Base-by-base conservation (phyloP, 129 eudicot species). In the Heracleum sosnowskyi region DNA sequence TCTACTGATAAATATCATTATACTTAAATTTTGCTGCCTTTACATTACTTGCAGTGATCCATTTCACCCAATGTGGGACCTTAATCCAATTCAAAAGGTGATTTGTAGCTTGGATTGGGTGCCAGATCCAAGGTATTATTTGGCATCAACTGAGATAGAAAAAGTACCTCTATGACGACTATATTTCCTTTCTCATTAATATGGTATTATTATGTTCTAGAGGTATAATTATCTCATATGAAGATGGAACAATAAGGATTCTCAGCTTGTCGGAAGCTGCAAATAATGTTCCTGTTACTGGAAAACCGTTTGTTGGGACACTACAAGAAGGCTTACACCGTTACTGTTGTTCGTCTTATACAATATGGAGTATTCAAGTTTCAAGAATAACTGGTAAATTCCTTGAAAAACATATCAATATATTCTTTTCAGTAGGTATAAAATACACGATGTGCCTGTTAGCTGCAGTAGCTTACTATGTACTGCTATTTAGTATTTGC, bases 91-190 rank as follows among this genome's bases (percentile, higher is more conserved):
- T 44, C 90, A 85, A 63, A 84, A 81, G 81, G 78, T 79, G 53
- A 78, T 87, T 63, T 86, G 80, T 78, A 82, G 93, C 85, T 77
- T 95, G 85, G 98, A 95, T 80, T 95, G 98, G 98, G 69, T 86
- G n/a, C 89, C 90, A 31, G 88, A 95, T 87, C 98, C 96, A 78
- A 90, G 92, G 98, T 94, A 86, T 64, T 39, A 39, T 35, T 33
- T 37, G 51, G 51, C 45, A 63, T 72, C 77, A 78, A 26, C 76
- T 66, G 34, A 28, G 42, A 11, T 33, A 28, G 47, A 77, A 24
- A 20, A 37, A 40, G 73, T 28, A 24, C 24, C 42, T 35, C 37
- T 60, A 16, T 77, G 15, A 2, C 44, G 4, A n/a, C 29, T 39
- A 2, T 64, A 13, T 33, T 16, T 15, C 57, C 60, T 44, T 26